Evolutionary conservation across 1,284 basidiomycete species (phyloP), one percentile per base, ranked within the genome.

Genomic region (Trichosporon faecale): DNA sequence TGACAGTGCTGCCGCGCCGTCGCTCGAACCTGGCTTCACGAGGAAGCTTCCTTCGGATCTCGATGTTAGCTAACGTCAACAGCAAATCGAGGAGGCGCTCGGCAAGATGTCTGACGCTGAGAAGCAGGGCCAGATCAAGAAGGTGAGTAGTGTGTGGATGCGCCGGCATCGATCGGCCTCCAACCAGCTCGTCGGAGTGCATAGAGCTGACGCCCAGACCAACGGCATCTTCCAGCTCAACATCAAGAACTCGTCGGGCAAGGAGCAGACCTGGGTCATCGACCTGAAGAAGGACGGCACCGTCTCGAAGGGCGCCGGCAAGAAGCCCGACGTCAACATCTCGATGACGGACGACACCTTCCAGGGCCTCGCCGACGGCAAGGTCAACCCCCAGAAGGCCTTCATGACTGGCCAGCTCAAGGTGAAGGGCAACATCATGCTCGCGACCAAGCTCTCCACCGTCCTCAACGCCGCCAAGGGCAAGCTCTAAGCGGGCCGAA

Each of bases 151-250:
- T 40, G 21, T 12, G 23, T 11, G 46, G 31, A 64, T 64, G 63
- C 25, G 27, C 21, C 3, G 63, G 25, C 33, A 21, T 18, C 44
- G n/a, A 23, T 23, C 21, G 21, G 21, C 16, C 11, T 8, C 35
- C n/a, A n/a, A n/a, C 35, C 35, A 33, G 31, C n/a, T 52, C 27
- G 31, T 2, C 3, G 2, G 46, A 23, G 2, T 9, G 2, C 1
- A 52, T 6, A 6, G 7, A 52, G 57, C 72, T 66, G 57, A 70
- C 49, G 3, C 65, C n/a, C 75, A 96, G 94, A 93, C 91, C 72
- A 95, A 94, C 81, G 93, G 92, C 75, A 88, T 95, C 82, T 96
- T 98, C 83, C 91, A 96, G 85, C 86, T 98, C 73, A 89, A 90
- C 74, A 88, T 97, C 77, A 90, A 91, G 84, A 94, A 95, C 81